Base-by-base conservation (phyloP, 345 rosid genomes). In the Noccaea caerulescens region DNA sequence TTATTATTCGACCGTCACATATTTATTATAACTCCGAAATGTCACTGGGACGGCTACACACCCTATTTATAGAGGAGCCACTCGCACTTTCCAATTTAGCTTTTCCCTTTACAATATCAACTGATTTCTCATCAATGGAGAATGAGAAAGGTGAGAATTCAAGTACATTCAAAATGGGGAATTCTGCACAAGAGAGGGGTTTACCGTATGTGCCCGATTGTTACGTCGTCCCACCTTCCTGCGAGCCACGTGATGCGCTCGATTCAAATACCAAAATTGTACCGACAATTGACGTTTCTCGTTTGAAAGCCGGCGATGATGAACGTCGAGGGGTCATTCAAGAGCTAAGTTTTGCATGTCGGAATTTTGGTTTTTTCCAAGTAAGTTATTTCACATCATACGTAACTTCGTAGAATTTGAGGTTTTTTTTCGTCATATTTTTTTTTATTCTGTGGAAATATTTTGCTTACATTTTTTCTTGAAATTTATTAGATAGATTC, bases 361-460 rank as follows among this genome's bases (percentile, higher is more conserved):
- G 73, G 39, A 62, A 12, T 3, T 20, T 63, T 13, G 92, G 92
- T 33, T 86, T 86, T 73, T 86, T 88, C 59, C 87, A 83, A 52
- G 94, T 88, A 76, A 77, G 68, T 44, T 43, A 14, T 27, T 27
- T 27, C 30, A 27, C 30, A 27, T 27, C 30, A 27, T 25, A 25
- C 10, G 7, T 52, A 41, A n/a, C 4, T 9, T 66, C 30, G 7
- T 23, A 8, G 10, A 51, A 25, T 6, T 63, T 46, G 27, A 11
- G n/a, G 16, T n/a, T 20, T 3, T 50, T 11, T 49, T 3, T 27
- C 37, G n/a, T 41, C 14, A 58, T 5, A 6, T 30, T 14, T 18
- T 56, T 8, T n/a, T 13, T 49, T 64, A 33, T 30, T 34, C 20
- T 46, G 10, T 23, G 12, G 23, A 12, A 16, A 7, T 18, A 1